Evolutionary conservation across 306 rosid genomes (phyloP), one percentile per base, ranked within the genome.

Genomic region (Citrullus amarus): DNA sequence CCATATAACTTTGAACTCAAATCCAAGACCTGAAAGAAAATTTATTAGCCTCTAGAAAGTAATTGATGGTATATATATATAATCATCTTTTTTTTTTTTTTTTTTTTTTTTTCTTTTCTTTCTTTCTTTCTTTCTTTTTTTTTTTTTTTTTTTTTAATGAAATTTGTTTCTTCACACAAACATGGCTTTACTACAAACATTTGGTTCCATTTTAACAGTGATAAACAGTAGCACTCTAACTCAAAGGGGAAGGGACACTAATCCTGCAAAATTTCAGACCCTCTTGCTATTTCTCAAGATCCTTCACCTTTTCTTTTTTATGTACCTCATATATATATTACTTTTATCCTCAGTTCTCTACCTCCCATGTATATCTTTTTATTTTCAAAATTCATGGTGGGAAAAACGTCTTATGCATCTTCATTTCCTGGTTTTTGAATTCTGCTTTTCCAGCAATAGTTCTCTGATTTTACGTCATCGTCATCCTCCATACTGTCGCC

Each of bases 381-480:
- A 22, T 85, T 68, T 67, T 96, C 96, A 91, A 91, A 90, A 90
- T 86, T 90, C 89, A 86, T 87, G 91, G 90, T 72, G 79, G 73
- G 68, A 62, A 78, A 78, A 22, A 25, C 41, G 17, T 86, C 82
- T 96, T 92, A 95, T 91, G 88, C 93, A 92, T 81, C 88, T 81
- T 82, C 81, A 81, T 88, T 88, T 87, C 85, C 88, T 39, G 83
- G 79, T 79, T 75, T 86, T 50, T 84, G 85, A 79, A 72, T 71
- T 75, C 83, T 88, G 79, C 86, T 81, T 81, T 88, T 92, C 93
- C 97, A 92, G 87, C 92, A 83, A 85, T 84, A 86, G 81, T 89
- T 85, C 87, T 92, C 97, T 0, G 96, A 95, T 83, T 86, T 91
- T 82, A 80, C 92, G 28, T 88, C 96, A 12, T 94, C 93, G 25